Base-by-base conservation (phyloP, 805 yeast species). In the Candida koratica region DNA sequence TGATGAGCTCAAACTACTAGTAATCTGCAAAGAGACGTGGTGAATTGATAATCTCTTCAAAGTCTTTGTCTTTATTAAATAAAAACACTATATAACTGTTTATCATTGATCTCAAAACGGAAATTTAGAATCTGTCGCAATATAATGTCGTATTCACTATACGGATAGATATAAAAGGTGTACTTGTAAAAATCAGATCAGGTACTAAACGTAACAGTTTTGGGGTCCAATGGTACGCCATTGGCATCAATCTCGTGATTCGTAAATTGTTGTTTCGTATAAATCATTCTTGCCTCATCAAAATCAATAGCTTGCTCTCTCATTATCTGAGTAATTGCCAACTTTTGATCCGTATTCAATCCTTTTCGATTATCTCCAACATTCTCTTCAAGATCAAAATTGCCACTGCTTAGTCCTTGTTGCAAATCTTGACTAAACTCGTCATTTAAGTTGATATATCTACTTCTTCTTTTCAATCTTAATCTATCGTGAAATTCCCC, bases 221-320 rank as follows among this genome's bases (percentile, higher is more conserved):
- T 75, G 1, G 88, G 85, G 44, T 82, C 89, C 25, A 66, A 44
- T 0, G 89, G 89, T 33, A 73, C 56, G 0, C 90, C 90, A 53
- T 81, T 80, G 0, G 75, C 69, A 2, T 73, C 81, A 22, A 84
- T 77, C 8, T 67, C 70, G 50, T 81, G 71, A 11, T 61, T 53
- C 1, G 63, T 60, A 52, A 84, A 66, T 43, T 60, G 59, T 11
- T 53, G 44, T 34, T 61, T 64, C 4, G 75, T 70, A 49, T 72
- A 79, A 36, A 66, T 49, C 3, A 73, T 53, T 42, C 95, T 64
- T 1, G 95, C 94, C 27, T 76, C 76, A 53, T 84, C 94, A 52
- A 84, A 84, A 1, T 73, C 49, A 18, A 82, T 43, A 23, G 63
- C 53, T 34, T 71, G 58, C 5, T 53, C 49, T 5, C 64, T 51